Evolutionary conservation across 345 rosid genomes (phyloP).

Genomic region (Lumnitzera racemosa): DNA sequence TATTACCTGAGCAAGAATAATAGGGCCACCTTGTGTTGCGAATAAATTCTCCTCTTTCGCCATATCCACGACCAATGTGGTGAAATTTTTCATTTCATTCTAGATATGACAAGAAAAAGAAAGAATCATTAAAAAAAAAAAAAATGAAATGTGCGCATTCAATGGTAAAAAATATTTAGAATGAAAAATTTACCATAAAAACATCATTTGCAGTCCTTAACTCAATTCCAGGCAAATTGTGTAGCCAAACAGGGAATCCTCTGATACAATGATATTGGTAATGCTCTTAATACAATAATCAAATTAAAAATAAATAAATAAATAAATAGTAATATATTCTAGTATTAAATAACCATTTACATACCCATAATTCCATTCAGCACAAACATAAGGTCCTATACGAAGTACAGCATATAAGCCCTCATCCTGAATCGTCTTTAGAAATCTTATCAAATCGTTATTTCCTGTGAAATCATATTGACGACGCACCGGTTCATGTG

Average conservation of each 20-base stretch:
- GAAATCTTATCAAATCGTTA: constrained; percentile 46
- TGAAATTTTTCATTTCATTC: constrained; percentile 74
- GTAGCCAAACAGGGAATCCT: constrained; percentile 54
- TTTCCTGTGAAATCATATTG: constrained; percentile 44
- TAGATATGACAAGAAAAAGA: background rate
- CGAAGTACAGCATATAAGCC: constrained; percentile 53
- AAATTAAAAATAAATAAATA: background rate
- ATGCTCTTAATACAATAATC: background rate
- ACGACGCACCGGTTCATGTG: constrained; percentile 48
- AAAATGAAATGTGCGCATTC: too few relatives aligned
- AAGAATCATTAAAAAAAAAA: background rate
- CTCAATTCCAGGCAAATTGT: constrained; percentile 1
- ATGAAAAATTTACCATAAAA: constrained; percentile 24
- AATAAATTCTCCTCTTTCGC: constrained; percentile 49
- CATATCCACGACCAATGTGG: constrained; percentile 52
- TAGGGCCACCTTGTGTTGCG: constrained; percentile 79
- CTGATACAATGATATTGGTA: constrained; percentile 7
- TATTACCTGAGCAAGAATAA: constrained; percentile 62
- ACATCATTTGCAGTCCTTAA: constrained; percentile 18
- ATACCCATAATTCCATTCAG: constrained; percentile 65
- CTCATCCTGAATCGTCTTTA: constrained; percentile 39
- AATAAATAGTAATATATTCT: background rate
- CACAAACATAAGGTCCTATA: constrained; percentile 71
- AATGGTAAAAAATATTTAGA: background rate
- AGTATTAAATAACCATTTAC: background rate